A percentile compares a stretch with the other conserved stretches of the same genome.
phyloP scores from a whole-genome alignment of 768 basidiomycete genomes.

The Xerocomellus chrysenteron region DNA sequence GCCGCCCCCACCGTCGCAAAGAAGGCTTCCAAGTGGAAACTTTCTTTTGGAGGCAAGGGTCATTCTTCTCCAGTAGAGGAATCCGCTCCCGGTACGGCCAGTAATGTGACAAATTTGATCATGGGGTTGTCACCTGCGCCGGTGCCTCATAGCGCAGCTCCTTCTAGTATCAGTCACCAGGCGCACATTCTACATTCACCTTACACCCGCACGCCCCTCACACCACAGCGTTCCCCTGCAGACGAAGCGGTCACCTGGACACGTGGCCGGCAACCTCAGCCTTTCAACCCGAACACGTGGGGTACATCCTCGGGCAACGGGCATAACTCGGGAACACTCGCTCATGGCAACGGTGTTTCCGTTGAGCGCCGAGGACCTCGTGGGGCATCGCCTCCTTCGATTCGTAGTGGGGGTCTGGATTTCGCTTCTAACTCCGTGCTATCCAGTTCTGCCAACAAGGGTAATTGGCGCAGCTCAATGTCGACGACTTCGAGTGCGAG shows the following conservation, averaged over 20 bases:
- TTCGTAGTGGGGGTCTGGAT: slow-evolving; percentile 48
- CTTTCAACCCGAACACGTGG: slow-evolving; percentile 20
- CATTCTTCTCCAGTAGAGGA: slow-evolving; percentile 43
- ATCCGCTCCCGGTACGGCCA: slow-evolving; percentile 59
- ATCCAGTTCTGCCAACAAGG: slow-evolving; percentile 41
- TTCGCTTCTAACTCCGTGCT: slow-evolving; percentile 58
- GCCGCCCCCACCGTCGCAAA: slow-evolving; percentile 48
- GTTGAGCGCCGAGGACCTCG: slow-evolving; percentile 41
- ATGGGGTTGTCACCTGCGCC: slow-evolving; percentile 47
- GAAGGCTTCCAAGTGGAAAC: slow-evolving; percentile 69
- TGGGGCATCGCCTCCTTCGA: slow-evolving; percentile 59
- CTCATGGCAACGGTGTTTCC: slow-evolving; percentile 9
- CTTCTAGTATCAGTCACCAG: slow-evolving; percentile 9
- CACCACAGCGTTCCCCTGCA: slow-evolving; percentile 35
- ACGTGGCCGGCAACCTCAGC: slow-evolving; percentile 45
- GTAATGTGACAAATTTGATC: slow-evolving; percentile 72
- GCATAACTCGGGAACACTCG: slow-evolving; percentile 8
- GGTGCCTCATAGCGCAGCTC: background rate
- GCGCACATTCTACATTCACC: slow-evolving; percentile 16
- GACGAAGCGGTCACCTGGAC: slow-evolving; percentile 48
- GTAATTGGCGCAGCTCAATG: slow-evolving; percentile 78
- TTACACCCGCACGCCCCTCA: slow-evolving; percentile 30
- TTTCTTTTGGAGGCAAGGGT: slow-evolving; percentile 60
- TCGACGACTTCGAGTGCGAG: slow-evolving; percentile 67
- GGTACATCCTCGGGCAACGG: slow-evolving; percentile 16